These are phyloP conservation scores for Spiromastix sp. DNA, from an alignment of 2,329 filamentous ascomycete species.

Conservation along the genomic window DNA sequence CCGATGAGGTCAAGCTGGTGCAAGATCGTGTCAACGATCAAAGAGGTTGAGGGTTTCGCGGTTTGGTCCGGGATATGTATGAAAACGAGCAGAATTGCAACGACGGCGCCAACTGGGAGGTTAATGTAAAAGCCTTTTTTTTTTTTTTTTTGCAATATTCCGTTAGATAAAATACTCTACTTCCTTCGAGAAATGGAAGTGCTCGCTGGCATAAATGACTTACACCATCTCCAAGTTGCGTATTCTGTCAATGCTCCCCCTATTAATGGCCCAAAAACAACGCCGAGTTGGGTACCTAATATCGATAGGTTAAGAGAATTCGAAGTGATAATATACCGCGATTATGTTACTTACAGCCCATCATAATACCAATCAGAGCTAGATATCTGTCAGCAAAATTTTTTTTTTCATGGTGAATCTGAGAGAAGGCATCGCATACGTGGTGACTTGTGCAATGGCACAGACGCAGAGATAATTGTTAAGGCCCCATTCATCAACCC, in stretches of 20 bases:
- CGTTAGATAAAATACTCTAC: too few species aligned
- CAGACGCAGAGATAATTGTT: slow-evolving; percentile 13
- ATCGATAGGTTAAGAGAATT: too few species aligned
- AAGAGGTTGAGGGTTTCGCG: slow-evolving; percentile 10
- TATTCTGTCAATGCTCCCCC: slow-evolving; percentile 33
- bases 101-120: slow-evolving; percentile 23
- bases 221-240: slow-evolving; percentile 32
- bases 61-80: slow-evolving; percentile 19
- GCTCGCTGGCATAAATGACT: too few species aligned
- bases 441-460: slow-evolving; percentile 5
- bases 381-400: neutral
- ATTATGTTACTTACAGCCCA: too few species aligned
- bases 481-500: slow-evolving; percentile 16
- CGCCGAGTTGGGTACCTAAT: slow-evolving; percentile 27
- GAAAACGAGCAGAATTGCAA: slow-evolving; percentile 17
- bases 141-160: too few species aligned
- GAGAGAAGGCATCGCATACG: neutral
- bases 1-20: slow-evolving; percentile 27
- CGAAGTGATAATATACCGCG: too few species aligned
- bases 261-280: slow-evolving; percentile 30
- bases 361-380: neutral
- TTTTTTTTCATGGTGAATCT: neutral
- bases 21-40: slow-evolving; percentile 17
- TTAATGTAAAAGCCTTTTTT: slow-evolving; percentile 33
- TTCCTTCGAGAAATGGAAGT: too few species aligned